phyloP scores from a whole-genome alignment of 2,329 filamentous ascomycete species.

The Colletotrichum tanaceti region DNA sequence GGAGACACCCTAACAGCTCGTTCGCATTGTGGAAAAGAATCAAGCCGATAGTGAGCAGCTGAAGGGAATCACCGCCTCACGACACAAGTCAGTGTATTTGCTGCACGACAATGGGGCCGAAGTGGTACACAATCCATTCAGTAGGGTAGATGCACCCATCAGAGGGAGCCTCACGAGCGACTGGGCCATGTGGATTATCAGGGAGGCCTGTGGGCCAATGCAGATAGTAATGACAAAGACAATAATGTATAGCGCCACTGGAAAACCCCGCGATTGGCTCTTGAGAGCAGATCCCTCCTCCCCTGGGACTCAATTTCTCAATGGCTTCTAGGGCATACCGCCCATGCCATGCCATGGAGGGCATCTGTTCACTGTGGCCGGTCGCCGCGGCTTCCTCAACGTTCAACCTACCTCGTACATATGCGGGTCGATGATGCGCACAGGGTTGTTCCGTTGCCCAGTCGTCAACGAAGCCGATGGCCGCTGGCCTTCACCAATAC shows the following conservation, averaged over 20 bases:
- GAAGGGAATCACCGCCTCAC: background rate
- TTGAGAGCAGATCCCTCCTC: constrained; percentile 19
- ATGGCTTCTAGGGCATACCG: constrained; percentile 3
- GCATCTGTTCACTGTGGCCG: constrained; percentile 26
- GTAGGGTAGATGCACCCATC: too few species aligned
- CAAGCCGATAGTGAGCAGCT: too few species aligned
- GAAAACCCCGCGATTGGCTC: background rate
- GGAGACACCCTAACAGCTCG: too few species aligned
- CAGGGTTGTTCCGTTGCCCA: constrained; percentile 32
- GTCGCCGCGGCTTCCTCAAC: constrained; percentile 34
- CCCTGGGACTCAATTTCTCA: background rate
- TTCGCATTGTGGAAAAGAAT: too few species aligned
- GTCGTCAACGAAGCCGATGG: constrained; percentile 26
- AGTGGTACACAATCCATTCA: background rate
- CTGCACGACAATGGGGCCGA: constrained; percentile 10
- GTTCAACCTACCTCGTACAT: constrained; percentile 34
- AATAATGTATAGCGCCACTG: background rate
- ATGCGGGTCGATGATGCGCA: constrained; percentile 40
- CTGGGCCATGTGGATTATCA: background rate
- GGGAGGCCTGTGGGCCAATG: background rate
- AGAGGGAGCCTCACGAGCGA: constrained; percentile 5
- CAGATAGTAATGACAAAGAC: too few species aligned
- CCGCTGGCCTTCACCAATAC: constrained; percentile 7
- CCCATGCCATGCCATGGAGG: background rate
- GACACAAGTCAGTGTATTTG: background rate